These are phyloP conservation scores for Pleurotus ostreatus DNA, from an alignment of 768 basidiomycete genomes.

Conservation along the genomic window DNA sequence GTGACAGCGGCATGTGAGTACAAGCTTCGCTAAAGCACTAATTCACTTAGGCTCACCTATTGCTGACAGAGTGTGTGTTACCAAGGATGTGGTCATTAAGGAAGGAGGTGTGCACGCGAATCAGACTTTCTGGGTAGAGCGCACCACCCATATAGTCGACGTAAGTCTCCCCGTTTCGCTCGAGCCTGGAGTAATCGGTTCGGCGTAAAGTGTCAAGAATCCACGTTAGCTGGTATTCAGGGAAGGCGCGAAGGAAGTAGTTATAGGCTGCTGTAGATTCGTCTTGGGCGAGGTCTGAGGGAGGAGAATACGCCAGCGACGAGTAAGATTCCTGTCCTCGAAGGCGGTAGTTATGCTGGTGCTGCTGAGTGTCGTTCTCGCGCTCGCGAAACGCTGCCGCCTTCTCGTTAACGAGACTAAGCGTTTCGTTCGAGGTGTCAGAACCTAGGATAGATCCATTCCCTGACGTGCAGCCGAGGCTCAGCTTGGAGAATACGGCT, in stretches of 20 bases:
- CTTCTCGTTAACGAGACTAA: conserved; percentile 25
- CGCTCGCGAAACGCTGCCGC: conserved; percentile 9
- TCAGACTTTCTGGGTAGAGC: conserved; percentile 74
- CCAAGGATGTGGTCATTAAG: conserved; percentile 65
- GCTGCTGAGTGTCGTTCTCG: neutral
- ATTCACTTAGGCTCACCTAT: conserved; percentile 54
- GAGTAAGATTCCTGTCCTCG: conserved; percentile 18
- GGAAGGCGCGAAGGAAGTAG: conserved; percentile 14
- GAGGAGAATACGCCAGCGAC: conserved; percentile 28
- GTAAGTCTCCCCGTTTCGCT: conserved; percentile 66
- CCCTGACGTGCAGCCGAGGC: conserved; percentile 34
- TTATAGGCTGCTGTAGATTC: conserved; percentile 16
- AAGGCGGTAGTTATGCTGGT: conserved; percentile 6
- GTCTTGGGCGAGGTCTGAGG: conserved; percentile 12
- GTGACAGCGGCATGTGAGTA: conserved; percentile 7
- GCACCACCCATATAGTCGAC: conserved; percentile 87
- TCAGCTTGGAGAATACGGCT: conserved; percentile 32
- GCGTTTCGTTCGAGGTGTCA: conserved; percentile 34
- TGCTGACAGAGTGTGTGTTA: conserved; percentile 82
- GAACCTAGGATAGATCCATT: conserved; percentile 29
- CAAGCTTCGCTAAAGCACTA: neutral
- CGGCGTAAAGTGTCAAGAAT: conserved; percentile 64
- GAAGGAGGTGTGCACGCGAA: conserved; percentile 67
- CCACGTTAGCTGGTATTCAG: conserved; percentile 67
- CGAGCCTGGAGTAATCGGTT: conserved; percentile 58